phyloP scores from a whole-genome alignment of 2,329 filamentous ascomycete species.

The Clonostachys rosea region DNA sequence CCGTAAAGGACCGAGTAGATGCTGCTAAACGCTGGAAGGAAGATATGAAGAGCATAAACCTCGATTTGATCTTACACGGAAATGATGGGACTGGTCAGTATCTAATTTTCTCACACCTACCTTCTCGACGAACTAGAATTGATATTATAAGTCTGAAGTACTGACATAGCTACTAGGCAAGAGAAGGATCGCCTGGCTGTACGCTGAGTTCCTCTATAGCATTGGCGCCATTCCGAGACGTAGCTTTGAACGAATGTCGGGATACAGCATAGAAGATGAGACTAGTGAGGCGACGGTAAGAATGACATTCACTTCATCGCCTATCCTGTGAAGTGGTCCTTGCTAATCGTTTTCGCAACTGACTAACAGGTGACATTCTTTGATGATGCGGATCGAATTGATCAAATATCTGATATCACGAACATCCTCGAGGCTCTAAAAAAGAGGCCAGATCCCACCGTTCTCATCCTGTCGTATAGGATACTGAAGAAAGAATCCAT shows the following conservation, averaged over 20 bases:
- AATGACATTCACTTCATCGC: too few relatives aligned
- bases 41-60: not conserved
- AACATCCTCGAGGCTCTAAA: too few relatives aligned
- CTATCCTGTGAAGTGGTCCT: too few relatives aligned
- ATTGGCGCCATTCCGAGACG: not conserved
- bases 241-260: not conserved
- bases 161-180: constrained; percentile 18
- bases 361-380: too few relatives aligned
- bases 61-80: not conserved
- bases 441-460: too few relatives aligned
- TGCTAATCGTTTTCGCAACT: too few relatives aligned
- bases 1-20: not conserved
- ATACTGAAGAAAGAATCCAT: too few relatives aligned
- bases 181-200: not conserved
- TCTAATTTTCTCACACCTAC: not conserved
- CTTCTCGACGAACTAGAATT: constrained; percentile 15
- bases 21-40: not conserved
- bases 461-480: too few relatives aligned
- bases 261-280: too few relatives aligned
- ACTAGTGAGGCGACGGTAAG: too few relatives aligned
- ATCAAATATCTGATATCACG: too few relatives aligned
- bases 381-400: too few relatives aligned
- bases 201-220: not conserved
- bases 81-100: not conserved
- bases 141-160: constrained; percentile 7